Evolutionary conservation across 1,139 yeast genomes (phyloP), one percentile per base, ranked within the genome.

Genomic region (Yamadazyma conglobata): DNA sequence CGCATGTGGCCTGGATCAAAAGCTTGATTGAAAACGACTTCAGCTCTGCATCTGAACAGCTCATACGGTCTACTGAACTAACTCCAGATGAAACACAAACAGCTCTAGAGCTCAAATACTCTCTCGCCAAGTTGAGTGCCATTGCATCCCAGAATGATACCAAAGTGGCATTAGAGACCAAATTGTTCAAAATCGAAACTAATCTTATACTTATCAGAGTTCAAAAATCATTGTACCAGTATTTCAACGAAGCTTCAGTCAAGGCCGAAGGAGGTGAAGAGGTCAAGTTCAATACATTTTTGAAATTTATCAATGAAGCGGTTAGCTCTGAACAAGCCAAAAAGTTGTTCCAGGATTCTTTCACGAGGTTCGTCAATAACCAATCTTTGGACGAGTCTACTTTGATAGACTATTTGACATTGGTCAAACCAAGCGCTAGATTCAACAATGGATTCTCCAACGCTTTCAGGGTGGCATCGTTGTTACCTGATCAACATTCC

Each of bases 1-100:
- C 76, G 4, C 60, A 69, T 25, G 70, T 86, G 27, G 70, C 88
- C 1, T 88, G 96, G 96, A 79, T 87, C 22, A 70, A 77, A 36
- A 73, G 81, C 35, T 54, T 86, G 12, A 50, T 73, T 22, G 75
- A 70, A 40, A 64, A 59, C 4, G 64, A 78, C 4, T 82, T 69
- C 47, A 39, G 37, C 4, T 47, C 53, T 3, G 91, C 89, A 0
- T 64, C 81, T 1, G 46, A 54, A 6, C 61, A 70, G 0, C 58
- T 86, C 15, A 38, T 59, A 2, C 44, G 52, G 4, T 65, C 76
- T 6, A 67, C 74, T 4, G 47, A 57, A 13, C 18, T 35, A 6
- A 49, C 54, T n/a, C 46, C 52, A 3, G 64, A 62, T 14, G 77
- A 71, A 12, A 54, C 59, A 10, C 60, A 73, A 29, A 62, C 58